These are phyloP conservation scores for Penicillium lividum DNA, from an alignment of 495 filamentous ascomycete species.

Conservation along the genomic window DNA sequence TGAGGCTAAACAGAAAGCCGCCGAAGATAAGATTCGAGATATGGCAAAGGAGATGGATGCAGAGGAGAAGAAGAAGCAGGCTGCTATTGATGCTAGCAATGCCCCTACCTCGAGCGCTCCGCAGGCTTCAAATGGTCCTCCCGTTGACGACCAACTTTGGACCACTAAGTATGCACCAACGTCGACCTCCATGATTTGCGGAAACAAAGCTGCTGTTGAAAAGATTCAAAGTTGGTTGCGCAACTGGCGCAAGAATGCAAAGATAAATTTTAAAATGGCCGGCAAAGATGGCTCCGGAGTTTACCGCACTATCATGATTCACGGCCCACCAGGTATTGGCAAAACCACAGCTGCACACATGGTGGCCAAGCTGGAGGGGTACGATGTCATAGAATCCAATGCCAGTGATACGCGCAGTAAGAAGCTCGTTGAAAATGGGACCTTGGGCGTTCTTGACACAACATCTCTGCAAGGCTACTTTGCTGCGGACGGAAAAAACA, in stretches of 20 bases:
- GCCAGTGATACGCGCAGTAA: slow-evolving; percentile 98
- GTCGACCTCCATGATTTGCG: slow-evolving; percentile 82
- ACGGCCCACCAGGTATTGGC: slow-evolving; percentile 93
- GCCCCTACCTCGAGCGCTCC: slow-evolving; percentile 15
- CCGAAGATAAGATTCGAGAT: slow-evolving; percentile 72
- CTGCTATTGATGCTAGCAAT: slow-evolving; percentile 19
- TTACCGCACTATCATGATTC: slow-evolving; percentile 84
- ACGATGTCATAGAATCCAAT: slow-evolving; percentile 91
- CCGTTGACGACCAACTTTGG: slow-evolving; percentile 74
- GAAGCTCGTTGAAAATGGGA: slow-evolving; percentile 85
- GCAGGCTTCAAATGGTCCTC: slow-evolving; percentile 25
- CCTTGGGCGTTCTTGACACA: slow-evolving; percentile 88
- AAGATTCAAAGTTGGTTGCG: slow-evolving; percentile 85
- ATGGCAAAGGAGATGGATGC: slow-evolving; percentile 82
- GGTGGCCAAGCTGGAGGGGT: slow-evolving; percentile 89
- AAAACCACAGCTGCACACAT: slow-evolving; percentile 98
- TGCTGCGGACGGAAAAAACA: slow-evolving; percentile 76
- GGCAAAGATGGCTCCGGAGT: slow-evolving; percentile 80
- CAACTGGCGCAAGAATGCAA: slow-evolving; percentile 74
- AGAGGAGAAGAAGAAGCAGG: slow-evolving; percentile 50
- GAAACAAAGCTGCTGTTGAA: slow-evolving; percentile 89
- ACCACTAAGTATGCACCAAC: slow-evolving; percentile 94
- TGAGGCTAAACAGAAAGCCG: slow-evolving; percentile 77
- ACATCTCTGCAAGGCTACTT: slow-evolving; percentile 92
- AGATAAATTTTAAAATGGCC: slow-evolving; percentile 70